A percentile compares a stretch with the other conserved stretches of the same genome.
Evolutionary conservation across 2,329 filamentous ascomycete genomes (phyloP).

Genomic region (Penicillium sp.): DNA sequence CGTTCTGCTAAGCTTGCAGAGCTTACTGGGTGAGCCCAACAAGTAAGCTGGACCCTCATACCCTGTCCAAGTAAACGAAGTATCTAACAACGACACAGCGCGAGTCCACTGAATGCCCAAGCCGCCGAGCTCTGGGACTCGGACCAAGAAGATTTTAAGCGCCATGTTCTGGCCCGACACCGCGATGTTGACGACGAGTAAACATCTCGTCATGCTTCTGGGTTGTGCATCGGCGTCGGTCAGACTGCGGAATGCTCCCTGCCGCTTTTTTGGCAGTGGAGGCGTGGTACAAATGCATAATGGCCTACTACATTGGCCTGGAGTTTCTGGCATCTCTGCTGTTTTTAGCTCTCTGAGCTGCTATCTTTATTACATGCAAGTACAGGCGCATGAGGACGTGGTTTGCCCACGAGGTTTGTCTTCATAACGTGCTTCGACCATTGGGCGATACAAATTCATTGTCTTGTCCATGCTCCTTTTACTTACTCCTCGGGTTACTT

Average conservation of each 20-base stretch:
- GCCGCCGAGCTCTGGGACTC: constrained; percentile 95
- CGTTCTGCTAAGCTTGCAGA: constrained; percentile 87
- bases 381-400: constrained; percentile 10
- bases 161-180: constrained; percentile 59
- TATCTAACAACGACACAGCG: constrained; percentile 48
- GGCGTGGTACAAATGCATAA: constrained; percentile 20
- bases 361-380: constrained; percentile 16
- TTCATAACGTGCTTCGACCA: background rate
- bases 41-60: constrained; percentile 59
- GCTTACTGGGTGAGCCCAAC: constrained; percentile 91
- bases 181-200: constrained; percentile 51
- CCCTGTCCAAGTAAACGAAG: background rate
- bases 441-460: background rate
- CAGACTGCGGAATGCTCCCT: constrained; percentile 4
- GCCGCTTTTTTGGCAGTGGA: constrained; percentile 2
- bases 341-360: constrained; percentile 4
- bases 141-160: constrained; percentile 79
- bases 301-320: constrained; percentile 17
- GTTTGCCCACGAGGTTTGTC: constrained; percentile 1
- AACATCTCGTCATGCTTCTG: constrained; percentile 6
- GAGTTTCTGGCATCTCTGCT: constrained; percentile 16
- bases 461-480: background rate
- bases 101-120: constrained; percentile 91
- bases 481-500: no score
- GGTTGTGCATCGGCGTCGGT: constrained; percentile 17